Evolutionary conservation across 148 eudicot genomes (phyloP).

Genomic region (Camellia japonica): DNA sequence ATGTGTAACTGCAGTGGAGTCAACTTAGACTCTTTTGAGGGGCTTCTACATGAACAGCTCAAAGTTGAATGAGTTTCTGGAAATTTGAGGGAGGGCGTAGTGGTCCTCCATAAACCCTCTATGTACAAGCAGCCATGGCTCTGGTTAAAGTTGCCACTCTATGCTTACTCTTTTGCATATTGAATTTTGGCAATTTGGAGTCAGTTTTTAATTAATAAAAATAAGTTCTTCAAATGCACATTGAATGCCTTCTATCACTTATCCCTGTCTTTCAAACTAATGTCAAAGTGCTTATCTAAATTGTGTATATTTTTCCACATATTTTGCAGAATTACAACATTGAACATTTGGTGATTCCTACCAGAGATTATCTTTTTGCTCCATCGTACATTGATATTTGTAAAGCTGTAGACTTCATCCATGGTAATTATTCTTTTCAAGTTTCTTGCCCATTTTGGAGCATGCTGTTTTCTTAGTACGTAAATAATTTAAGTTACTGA

Average conservation of each 20-base stretch:
- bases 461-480: not conserved
- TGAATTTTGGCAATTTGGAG: not conserved
- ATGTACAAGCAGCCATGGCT: not conserved
- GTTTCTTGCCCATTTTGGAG: conserved; percentile 2
- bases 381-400: conserved; percentile 65
- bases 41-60: not conserved
- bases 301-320: not conserved
- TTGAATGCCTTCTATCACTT: not conserved
- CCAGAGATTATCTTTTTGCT: conserved; percentile 90
- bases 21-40: not conserved
- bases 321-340: conserved; percentile 59
- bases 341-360: conserved; percentile 82
- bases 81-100: not conserved
- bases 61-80: not conserved
- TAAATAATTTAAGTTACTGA: not conserved
- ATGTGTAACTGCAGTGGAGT: not conserved
- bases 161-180: not conserved
- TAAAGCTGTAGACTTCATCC: conserved; percentile 75
- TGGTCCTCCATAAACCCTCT: not conserved
- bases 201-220: not conserved
- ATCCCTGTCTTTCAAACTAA: not conserved
- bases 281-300: not conserved
- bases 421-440: conserved; percentile 40
- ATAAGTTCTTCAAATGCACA: not conserved
- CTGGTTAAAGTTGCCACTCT: not conserved